Conservation (phyloP, 148 eudicot species). For the Persicaria tinctoria region DNA sequence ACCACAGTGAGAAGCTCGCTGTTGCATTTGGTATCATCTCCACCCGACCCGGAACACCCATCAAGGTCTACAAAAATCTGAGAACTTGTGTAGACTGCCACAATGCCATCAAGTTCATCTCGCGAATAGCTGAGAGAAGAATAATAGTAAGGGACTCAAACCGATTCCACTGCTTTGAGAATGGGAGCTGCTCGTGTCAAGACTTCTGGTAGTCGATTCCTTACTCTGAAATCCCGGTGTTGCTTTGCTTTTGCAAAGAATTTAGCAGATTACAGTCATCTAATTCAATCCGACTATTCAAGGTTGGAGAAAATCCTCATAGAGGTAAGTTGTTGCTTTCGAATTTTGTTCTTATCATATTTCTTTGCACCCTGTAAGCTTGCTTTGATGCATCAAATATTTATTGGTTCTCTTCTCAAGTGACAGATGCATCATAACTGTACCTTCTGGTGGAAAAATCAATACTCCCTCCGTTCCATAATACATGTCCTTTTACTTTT, state of each 20-base stretch:
- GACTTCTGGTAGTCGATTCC: conserved; percentile 38
- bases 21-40: conserved; percentile 51
- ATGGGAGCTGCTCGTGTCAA: conserved; percentile 44
- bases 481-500: no score
- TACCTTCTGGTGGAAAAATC: background rate
- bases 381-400: no score
- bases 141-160: conserved; percentile 40
- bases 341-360: no score
- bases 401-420: background rate
- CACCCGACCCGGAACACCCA: conserved; percentile 36
- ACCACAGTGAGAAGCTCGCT: conserved; percentile 63
- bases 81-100: conserved; percentile 48
- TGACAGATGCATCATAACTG: background rate
- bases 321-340: background rate
- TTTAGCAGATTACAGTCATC: background rate
- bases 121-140: conserved; percentile 29
- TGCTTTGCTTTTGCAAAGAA: background rate
- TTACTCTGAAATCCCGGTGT: background rate
- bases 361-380: no score
- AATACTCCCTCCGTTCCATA: background rate
- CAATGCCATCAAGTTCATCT: conserved; percentile 39
- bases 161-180: conserved; percentile 48
- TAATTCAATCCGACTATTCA: background rate
- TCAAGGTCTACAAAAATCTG: conserved; percentile 40
- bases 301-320: background rate